These are phyloP conservation scores for Colletotrichum sp. DNA, from an alignment of 2,329 filamentous ascomycete genomes.

Conservation along the genomic window DNA sequence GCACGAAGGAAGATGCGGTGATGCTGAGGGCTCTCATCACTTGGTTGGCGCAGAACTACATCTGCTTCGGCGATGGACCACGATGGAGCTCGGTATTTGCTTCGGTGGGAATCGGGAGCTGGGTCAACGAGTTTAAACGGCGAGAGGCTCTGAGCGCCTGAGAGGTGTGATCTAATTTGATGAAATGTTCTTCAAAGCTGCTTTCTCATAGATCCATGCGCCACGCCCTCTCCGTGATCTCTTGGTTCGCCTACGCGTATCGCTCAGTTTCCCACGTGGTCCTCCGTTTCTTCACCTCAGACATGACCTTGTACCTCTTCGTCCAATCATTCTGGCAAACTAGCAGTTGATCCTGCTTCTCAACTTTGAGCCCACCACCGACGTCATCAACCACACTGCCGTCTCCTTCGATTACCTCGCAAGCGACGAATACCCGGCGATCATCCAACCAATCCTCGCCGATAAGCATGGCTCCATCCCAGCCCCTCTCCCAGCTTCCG, in stretches of 20 bases:
- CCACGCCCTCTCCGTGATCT: background rate
- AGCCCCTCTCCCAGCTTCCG: background rate
- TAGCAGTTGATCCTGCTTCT: background rate
- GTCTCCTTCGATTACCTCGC: background rate
- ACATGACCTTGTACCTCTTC: background rate
- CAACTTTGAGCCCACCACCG: background rate
- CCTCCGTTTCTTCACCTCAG: background rate
- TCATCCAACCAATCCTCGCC: background rate
- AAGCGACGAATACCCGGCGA: background rate
- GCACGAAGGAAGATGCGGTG: background rate
- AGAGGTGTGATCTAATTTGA: background rate
- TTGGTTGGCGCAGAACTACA: background rate
- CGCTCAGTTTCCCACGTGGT: background rate
- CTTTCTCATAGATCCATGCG: background rate
- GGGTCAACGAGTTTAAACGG: background rate
- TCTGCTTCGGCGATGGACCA: constrained; percentile 17
- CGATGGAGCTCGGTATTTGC: constrained; percentile 5
- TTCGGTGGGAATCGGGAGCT: constrained; percentile 6
- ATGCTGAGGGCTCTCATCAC: background rate
- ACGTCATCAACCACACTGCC: background rate
- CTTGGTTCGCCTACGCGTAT: background rate
- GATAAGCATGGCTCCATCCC: background rate
- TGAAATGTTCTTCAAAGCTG: accelerated
- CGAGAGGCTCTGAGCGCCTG: background rate
- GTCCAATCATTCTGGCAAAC: background rate